Evolutionary conservation across 192 early-diverging fungal genomes (phyloP), one percentile per base, ranked within the genome.

Genomic region (Coemansia sp.): DNA sequence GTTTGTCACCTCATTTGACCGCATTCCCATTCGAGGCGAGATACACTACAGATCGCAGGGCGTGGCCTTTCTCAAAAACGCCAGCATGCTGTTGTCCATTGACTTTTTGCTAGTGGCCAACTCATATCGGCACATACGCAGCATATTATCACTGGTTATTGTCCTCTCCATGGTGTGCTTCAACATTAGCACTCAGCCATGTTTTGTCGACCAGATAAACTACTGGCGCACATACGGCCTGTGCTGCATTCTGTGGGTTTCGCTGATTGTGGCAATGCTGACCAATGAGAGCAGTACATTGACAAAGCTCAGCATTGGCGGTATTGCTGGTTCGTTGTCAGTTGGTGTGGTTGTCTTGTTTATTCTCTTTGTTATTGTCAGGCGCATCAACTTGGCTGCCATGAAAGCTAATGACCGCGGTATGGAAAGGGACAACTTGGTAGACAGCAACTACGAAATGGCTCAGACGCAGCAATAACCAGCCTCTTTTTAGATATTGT

Each of bases 161-260:
- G 78, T 91, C 24, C 64, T 90, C 31, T 86, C 87, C 9, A 89
- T 92, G 90, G 88, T 88, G 11, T 91, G 90, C 65, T 92, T 90
- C 53, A 93, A 90, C 62, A 89, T 93, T 66, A 87, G 81, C 63
- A 86, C 86, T 61, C 85, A 85, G 61, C 92, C 90, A 3, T 93
- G 92, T 57, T 93, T 92, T 81, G 89, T 90, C 43, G 85, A 89
- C 69, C 76, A 89, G 83, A 89, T 93, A 71, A 93, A 93, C 65
- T 91, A 88, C 46, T 90, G 89, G 81, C 79, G 90, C 50, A 87
- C 89, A 7, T 89, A 80, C 27, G 88, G 88, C 0, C 85, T 91
- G 47, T 89, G 86, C 36, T 87, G 88, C 62, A 90, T 93, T 43
- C 66, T 91, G 27, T 93, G 90, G 86, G 89, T 91, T 2, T 87